Conservation (phyloP, 352 stramenopile species). For the Phytophthora litchii region DNA sequence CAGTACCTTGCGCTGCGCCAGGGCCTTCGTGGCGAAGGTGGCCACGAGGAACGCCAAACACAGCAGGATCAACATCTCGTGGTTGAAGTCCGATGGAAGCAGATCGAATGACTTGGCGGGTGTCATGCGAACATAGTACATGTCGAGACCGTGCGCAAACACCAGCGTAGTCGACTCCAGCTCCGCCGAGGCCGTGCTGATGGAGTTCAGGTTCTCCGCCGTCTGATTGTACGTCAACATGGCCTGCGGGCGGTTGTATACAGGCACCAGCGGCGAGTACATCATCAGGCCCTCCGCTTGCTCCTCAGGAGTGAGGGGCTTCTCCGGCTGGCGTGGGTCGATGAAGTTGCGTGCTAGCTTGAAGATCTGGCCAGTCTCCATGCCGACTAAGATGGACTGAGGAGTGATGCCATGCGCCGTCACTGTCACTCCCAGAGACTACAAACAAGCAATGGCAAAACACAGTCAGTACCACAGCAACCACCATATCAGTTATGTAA, state of each 20-base stretch:
- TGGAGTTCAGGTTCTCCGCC: constrained; percentile 75
- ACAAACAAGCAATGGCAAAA: constrained; percentile 1
- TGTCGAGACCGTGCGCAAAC: constrained; percentile 92
- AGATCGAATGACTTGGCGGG: constrained; percentile 96
- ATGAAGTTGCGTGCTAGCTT: constrained; percentile 93
- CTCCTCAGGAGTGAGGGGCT: constrained; percentile 85
- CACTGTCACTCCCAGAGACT: constrained; percentile 91
- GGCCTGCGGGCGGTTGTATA: constrained; percentile 83
- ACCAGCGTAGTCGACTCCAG: constrained; percentile 96
- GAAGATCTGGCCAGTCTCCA: constrained; percentile 94
- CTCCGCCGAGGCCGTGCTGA: constrained; percentile 77
- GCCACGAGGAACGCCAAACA: constrained; percentile 87
- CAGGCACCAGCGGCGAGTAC: constrained; percentile 92
- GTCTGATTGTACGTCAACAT: constrained; percentile 94
- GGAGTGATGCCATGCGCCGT: constrained; percentile 95
- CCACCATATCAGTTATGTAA: neutral
- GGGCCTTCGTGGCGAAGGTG: constrained; percentile 67
- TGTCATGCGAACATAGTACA: constrained; percentile 94
- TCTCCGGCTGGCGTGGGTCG: constrained; percentile 94
- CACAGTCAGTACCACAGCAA: constrained; percentile 9
- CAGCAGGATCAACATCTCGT: constrained; percentile 92
- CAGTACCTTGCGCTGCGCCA: constrained; percentile 79
- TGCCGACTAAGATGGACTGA: constrained; percentile 92
- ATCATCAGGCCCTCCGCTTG: constrained; percentile 82
- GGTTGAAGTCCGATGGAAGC: constrained; percentile 96